Percentiles rank a stretch among this genome's conserved stretches.
These are phyloP conservation scores for Lactuca saligna DNA, from an alignment of 129 eudicot genomes.

Conservation along the genomic window DNA sequence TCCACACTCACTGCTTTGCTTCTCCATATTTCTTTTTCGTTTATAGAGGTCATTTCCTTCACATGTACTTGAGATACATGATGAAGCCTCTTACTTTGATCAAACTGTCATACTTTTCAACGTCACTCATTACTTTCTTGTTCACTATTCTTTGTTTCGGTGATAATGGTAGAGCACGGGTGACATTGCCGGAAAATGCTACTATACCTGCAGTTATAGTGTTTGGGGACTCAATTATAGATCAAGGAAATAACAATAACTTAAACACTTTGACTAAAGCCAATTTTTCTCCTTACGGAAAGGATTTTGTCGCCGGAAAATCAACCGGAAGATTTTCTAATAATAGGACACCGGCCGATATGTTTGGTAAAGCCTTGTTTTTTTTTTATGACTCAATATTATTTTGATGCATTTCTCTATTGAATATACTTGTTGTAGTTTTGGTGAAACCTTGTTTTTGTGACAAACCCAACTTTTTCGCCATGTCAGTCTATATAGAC, in stretches of 20 bases:
- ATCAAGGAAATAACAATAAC: slow-evolving; percentile 65
- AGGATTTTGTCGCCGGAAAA: slow-evolving; percentile 43
- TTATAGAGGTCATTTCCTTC: too few relatives aligned
- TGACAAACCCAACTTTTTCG: too few relatives aligned
- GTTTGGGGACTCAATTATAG: slow-evolving; percentile 76
- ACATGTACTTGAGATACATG: too few relatives aligned
- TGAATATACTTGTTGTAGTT: too few relatives aligned
- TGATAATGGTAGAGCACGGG: slow-evolving; percentile 9
- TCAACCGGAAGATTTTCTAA: slow-evolving; percentile 72
- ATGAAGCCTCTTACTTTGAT: too few relatives aligned
- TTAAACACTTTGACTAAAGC: slow-evolving; percentile 39
- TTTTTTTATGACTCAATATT: too few relatives aligned
- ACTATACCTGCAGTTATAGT: slow-evolving; percentile 48
- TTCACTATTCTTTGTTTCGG: slow-evolving; percentile 18
- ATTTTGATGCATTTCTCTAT: too few relatives aligned
- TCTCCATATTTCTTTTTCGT: too few relatives aligned
- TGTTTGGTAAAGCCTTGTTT: slow-evolving; percentile 38
- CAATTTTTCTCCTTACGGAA: slow-evolving; percentile 63
- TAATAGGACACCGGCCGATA: slow-evolving; percentile 57
- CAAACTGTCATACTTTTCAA: too few relatives aligned
- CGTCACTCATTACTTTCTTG: slow-evolving; percentile 5
- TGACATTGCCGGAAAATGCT: slow-evolving; percentile 32
- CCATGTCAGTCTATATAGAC: too few relatives aligned
- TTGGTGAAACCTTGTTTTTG: too few relatives aligned
- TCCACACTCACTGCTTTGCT: too few relatives aligned